Evolutionary conservation across 106 monocot species (phyloP), one percentile per base, ranked within the genome.

Genomic region (Agapanthus africanus): DNA sequence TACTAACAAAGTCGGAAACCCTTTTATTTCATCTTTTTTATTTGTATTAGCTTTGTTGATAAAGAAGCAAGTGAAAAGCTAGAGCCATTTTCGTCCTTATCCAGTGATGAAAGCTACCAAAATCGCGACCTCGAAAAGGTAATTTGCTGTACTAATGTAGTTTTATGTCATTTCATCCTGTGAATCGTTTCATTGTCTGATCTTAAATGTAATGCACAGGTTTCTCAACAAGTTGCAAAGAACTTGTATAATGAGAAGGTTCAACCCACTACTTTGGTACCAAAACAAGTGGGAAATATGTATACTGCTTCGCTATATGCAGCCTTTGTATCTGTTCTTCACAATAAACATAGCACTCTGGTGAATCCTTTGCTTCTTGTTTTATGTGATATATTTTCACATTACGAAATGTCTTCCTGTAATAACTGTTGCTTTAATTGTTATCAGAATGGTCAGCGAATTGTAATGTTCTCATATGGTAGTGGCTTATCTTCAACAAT

Each of bases 301-400:
- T 97, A 97, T 59, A 97, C 95, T 15, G 95, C 95, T 61, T 97
- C 95, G 65, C 74, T 97, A 22, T 91, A 97, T 77, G 95, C 91
- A 8, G 91, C 95, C 54, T 52, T 97, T 68, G 81, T 72, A 37
- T 97, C 95, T 38, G 84, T 91, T 40, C 63, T 97, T 63, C 76
- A 86, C 40, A 84, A 87, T 78, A 91, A 87, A 67, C 68, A 84
- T 69, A 65, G 23, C 51, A 81, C 59, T 39, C 75, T 97, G 86
- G 95, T 97, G 61, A 77, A 42, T 41, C 11, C 66, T 62, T 27
- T 66, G 9, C 18, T 7, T 66, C 18, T 31, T 46, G 8, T 11
- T 77, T 47, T 56, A 51, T 63, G 9, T 67, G 34, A 59, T 37
- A 18, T 64, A 26, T 15, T 61, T 26, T 39, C 21, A 5, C 54